A percentile compares a stretch with the other conserved stretches of the same genome.
phyloP scores from a whole-genome alignment of 2,329 filamentous ascomycete species.

The Keithomyces neogunnii region DNA sequence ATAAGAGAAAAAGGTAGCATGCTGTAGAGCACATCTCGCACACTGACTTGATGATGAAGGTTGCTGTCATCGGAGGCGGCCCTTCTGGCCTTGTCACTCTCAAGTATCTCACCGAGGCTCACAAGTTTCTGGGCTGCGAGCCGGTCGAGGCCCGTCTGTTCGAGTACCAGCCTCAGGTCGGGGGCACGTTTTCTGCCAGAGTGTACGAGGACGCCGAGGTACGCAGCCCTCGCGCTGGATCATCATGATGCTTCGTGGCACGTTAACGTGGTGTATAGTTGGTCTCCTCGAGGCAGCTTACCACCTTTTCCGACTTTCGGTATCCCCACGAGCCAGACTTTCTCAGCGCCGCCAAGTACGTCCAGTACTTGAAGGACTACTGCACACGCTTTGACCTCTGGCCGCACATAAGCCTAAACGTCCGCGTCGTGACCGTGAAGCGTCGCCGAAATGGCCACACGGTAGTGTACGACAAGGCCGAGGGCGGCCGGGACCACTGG shows the following conservation, averaged over 20 bases:
- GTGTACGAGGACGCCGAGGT: conserved; percentile 35
- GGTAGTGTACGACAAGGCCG: not conserved
- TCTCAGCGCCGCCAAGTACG: conserved; percentile 26
- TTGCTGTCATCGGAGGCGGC: conserved; percentile 29
- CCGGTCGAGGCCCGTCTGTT: conserved; percentile 31
- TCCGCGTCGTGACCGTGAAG: conserved; percentile 18
- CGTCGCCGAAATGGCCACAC: conserved; percentile 6
- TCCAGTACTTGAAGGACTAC: conserved; percentile 31
- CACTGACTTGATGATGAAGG: conserved; percentile 12
- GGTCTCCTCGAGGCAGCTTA: conserved; percentile 39
- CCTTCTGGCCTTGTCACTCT: conserved; percentile 28
- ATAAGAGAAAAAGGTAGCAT: no score
- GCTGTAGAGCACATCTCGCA: not conserved
- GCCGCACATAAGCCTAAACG: conserved; percentile 24
- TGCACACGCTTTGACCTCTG: conserved; percentile 28
- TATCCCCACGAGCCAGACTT: conserved; percentile 29
- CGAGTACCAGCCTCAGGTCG: conserved; percentile 29
- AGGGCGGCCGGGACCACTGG: conserved; percentile 12
- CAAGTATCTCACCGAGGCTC: conserved; percentile 25
- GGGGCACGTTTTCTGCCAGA: conserved; percentile 33
- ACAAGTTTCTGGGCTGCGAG: conserved; percentile 19
- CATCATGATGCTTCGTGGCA: not conserved
- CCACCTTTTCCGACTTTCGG: conserved; percentile 37
- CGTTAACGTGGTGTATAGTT: conserved; percentile 15
- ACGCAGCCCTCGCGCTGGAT: not conserved